Percentiles rank a stretch among this genome's conserved stretches.
Evolutionary conservation across 1,284 basidiomycete genomes (phyloP).

Genomic region (Earliella scabrosa): DNA sequence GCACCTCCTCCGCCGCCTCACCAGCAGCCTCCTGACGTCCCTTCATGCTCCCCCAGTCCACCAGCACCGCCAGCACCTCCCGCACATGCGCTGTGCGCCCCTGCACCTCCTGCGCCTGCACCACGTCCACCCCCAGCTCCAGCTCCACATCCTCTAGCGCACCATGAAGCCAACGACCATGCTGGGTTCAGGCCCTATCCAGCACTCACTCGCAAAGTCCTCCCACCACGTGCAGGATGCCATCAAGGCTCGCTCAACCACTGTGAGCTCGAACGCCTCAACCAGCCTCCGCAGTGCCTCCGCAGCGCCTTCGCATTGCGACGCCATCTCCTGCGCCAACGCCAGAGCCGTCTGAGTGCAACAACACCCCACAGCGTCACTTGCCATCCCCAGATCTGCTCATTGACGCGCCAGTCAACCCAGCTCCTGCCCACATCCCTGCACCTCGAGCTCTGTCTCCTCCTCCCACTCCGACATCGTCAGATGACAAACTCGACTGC

Average conservation of each 20-base stretch:
- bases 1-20: too few relatives aligned
- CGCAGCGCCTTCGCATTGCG: conserved; percentile 6
- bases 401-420: conserved; percentile 2
- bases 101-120: conserved; percentile 8
- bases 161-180: not conserved
- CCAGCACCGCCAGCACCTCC: too few relatives aligned
- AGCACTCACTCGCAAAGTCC: conserved; percentile 4
- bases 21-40: too few relatives aligned
- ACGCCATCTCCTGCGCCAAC: conserved; percentile 5
- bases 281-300: too few relatives aligned
- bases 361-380: not conserved
- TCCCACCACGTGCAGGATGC: conserved; percentile 2
- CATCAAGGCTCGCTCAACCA: conserved; percentile 13
- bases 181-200: conserved; percentile 9
- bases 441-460: not conserved
- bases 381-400: conserved; percentile 2
- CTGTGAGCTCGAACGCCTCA: conserved; percentile 4
- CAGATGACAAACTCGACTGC: conserved; percentile 7
- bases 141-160: not conserved
- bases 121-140: not conserved
- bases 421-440: not conserved
- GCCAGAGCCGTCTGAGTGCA: not conserved
- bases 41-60: not conserved
- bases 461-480: conserved; percentile 6
- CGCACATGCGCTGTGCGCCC: too few relatives aligned